Evolutionary conservation across 2,329 filamentous ascomycete species (phyloP), one percentile per base, ranked within the genome.

Genomic region (Plenodomus tracheiphilus): DNA sequence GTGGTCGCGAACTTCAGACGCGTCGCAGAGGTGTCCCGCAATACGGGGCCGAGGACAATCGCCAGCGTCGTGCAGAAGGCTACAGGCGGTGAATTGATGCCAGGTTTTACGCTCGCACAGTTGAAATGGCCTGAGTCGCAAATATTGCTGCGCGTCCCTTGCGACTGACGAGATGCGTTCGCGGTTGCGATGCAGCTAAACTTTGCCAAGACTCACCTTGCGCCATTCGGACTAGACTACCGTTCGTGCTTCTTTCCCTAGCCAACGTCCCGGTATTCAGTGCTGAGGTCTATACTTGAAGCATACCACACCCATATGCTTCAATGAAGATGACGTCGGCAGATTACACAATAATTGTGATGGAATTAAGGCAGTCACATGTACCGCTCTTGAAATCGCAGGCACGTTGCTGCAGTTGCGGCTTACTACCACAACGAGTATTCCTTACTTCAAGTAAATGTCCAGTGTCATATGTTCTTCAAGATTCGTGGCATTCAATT

Each of bases 1-100:
- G 58, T 62, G 63, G 59, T 61, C 62, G 61, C 59, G 58, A 57
- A 48, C 54, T 43, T 51, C 41, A 40, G 59, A 69, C 68, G 68
- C 68, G 68, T 70, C 65, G 60, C 54, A 58, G 47, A 37, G 35
- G 9, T 32, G 6, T 32, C 13, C 28, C 7, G 28, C 28, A 32
- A 32, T 15, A 32, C 7, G 28, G 11, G 15, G 6, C 13, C 6
- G 11, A 11, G 4, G 28, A 15, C 6, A 15, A 11, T 4, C 34
- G 47, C 48, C 18, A 19, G 19, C 30, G 41, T 32, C 45, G 41
- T 49, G 35, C 32, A 37, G 41, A 34, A 21, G 35, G 40, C 25
- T 28, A 9, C 18, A 17, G 37, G 30, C 39, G 42, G 18, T 30
- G 39, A 39, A 53, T 49, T 53, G 43, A 38, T 34, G 47, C 41